phyloP scores from a whole-genome alignment of 1,139 yeast genomes.

The Geotrichum citri-aurantii region DNA sequence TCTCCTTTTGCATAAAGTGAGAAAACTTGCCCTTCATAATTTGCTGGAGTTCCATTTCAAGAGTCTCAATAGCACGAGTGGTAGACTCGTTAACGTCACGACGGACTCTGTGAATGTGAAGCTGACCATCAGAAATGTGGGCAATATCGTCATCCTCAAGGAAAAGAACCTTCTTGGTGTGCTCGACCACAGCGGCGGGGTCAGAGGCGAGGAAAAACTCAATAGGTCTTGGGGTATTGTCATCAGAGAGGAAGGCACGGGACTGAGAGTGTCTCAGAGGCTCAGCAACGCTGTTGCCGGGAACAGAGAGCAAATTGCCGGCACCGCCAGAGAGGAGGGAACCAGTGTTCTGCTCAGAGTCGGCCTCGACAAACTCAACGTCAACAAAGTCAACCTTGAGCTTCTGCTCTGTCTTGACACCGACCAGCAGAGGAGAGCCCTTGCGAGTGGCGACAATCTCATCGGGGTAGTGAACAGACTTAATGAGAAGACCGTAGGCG shows the following conservation, averaged over 20 bases:
- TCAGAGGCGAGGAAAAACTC: constrained; percentile 96
- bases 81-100: constrained; percentile 87
- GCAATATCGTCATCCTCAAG: constrained; percentile 98
- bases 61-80: constrained; percentile 90
- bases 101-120: constrained; percentile 95
- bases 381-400: constrained; percentile 97
- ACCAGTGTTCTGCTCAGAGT: constrained; percentile 14
- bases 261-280: constrained; percentile 81
- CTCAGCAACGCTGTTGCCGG: constrained; percentile 41
- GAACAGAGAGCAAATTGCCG: constrained; percentile 19
- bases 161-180: constrained; percentile 93
- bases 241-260: constrained; percentile 86
- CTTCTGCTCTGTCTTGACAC: constrained; percentile 92
- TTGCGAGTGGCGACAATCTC: constrained; percentile 96
- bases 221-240: constrained; percentile 87
- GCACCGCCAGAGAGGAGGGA: constrained; percentile 9
- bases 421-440: constrained; percentile 95
- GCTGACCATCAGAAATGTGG: constrained; percentile 95
- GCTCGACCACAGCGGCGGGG: constrained; percentile 96
- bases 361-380: constrained; percentile 81
- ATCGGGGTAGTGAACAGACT: constrained; percentile 87
- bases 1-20: constrained; percentile 98
- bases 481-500: constrained; percentile 92
- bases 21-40: constrained; percentile 96
- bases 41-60: constrained; percentile 95